These are phyloP conservation scores for Kwoniella heveanensis DNA, from an alignment of 768 basidiomycete genomes.

Conservation along the genomic window DNA sequence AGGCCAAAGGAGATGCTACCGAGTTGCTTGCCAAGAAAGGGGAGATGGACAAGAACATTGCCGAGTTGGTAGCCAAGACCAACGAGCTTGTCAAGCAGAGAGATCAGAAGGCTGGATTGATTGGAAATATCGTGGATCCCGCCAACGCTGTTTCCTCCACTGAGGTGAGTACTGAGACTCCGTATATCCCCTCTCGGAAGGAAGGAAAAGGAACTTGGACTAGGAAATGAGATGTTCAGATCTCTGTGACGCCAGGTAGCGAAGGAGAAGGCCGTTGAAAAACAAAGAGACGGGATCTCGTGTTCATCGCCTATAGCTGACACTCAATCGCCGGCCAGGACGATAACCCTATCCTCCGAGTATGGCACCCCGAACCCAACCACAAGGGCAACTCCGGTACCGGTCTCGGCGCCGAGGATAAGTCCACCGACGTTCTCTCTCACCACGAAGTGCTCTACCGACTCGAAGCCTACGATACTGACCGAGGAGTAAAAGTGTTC, in stretches of 20 bases:
- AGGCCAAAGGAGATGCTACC: slow-evolving; percentile 89
- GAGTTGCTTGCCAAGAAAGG: slow-evolving; percentile 83
- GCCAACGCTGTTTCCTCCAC: slow-evolving; percentile 80
- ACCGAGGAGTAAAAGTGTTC: slow-evolving; percentile 80
- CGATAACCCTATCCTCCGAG: slow-evolving; percentile 78
- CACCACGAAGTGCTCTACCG: slow-evolving; percentile 95
- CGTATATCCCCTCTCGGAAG: too few species aligned
- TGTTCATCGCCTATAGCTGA: too few species aligned
- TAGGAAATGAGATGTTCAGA: too few species aligned
- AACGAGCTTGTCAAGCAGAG: slow-evolving; percentile 65
- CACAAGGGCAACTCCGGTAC: slow-evolving; percentile 61
- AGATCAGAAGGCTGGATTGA: slow-evolving; percentile 68
- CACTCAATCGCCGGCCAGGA: too few species aligned
- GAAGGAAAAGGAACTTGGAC: too few species aligned
- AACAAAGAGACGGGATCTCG: too few species aligned
- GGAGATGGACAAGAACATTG: slow-evolving; percentile 77
- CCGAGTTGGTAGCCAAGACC: slow-evolving; percentile 76
- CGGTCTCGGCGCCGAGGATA: slow-evolving; percentile 61
- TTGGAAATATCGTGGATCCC: slow-evolving; percentile 92
- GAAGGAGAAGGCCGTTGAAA: too few species aligned
- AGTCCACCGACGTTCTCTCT: slow-evolving; percentile 74
- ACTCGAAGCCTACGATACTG: slow-evolving; percentile 93
- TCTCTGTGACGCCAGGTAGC: background rate
- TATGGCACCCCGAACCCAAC: slow-evolving; percentile 79
- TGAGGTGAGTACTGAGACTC: slow-evolving; percentile 66